A percentile compares a stretch with the other conserved stretches of the same genome.
phyloP scores from a whole-genome alignment of 495 filamentous ascomycete genomes.

The Patellaria atrata region DNA sequence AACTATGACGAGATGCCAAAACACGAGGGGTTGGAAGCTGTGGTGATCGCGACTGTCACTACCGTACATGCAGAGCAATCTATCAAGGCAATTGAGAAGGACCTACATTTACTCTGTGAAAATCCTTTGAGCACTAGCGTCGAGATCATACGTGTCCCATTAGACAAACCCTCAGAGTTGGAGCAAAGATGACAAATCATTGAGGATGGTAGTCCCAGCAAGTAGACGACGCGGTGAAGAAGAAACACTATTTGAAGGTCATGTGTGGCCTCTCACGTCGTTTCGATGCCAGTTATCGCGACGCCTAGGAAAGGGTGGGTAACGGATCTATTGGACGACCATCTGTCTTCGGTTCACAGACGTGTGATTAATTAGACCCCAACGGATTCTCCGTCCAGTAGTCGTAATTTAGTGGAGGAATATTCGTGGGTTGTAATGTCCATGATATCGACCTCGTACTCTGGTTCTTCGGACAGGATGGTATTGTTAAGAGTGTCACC shows the following conservation, averaged over 20 bases:
- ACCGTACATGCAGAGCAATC: constrained; percentile 30
- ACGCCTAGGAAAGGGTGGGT: constrained; percentile 19
- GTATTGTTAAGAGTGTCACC: constrained; percentile 33
- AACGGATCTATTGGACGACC: constrained; percentile 27
- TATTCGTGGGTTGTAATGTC: constrained; percentile 35
- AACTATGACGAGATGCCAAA: constrained; percentile 30
- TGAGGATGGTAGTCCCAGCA: constrained; percentile 25
- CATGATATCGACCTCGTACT: constrained; percentile 36
- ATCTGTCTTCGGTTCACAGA: constrained; percentile 33
- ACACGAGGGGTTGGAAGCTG: constrained; percentile 27
- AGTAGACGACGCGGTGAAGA: constrained; percentile 26
- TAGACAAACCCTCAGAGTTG: constrained; percentile 2
- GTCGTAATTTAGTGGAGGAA: constrained; percentile 30
- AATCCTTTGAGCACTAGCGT: constrained; percentile 30
- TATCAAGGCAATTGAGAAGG: constrained; percentile 25
- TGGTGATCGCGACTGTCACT: constrained; percentile 27
- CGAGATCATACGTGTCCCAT: constrained; percentile 12
- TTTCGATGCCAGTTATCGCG: constrained; percentile 30
- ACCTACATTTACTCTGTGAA: constrained; percentile 31
- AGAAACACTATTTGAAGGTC: constrained; percentile 27
- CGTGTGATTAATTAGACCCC: constrained; percentile 30
- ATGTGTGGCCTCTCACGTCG: constrained; percentile 31
- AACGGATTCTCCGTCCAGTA: constrained; percentile 35
- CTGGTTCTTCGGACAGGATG: constrained; percentile 28
- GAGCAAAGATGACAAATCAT: constrained; percentile 7